Evolutionary conservation across 441 rosid genomes (phyloP), one percentile per base, ranked within the genome.

Genomic region (Cnidoscolus chayamansa): DNA sequence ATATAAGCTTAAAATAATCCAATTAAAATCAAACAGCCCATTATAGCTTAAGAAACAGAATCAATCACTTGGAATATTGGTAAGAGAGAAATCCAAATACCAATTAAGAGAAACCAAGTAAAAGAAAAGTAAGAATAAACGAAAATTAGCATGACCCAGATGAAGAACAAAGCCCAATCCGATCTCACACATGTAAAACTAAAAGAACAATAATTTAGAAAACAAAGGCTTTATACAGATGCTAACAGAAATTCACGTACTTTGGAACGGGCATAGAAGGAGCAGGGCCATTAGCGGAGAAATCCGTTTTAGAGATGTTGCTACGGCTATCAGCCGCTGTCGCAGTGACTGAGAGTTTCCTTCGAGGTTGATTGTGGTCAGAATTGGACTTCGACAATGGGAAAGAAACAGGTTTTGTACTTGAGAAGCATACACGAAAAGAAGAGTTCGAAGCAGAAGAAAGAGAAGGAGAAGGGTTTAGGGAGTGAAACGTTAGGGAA

Each of bases 121-220:
- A n/a, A 20, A 10, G 6, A 51, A 2, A 31, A 54, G 54, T 12
- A 37, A 10, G 13, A 8, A 59, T 37, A 20, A 30, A 17, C 32
- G 19, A 11, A 1, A 71, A 37, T 11, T 16, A 55, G 35, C 11
- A 53, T 35, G 58, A 61, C 65, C 71, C 81, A 60, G 61, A 60
- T 54, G 65, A 53, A 57, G 25, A 65, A 69, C 59, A 61, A 10
- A 13, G 57, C 8, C 35, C 17, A 25, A 37, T 16, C 19, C 7
- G 9, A 6, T 32, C 12, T 57, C n/a, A 67, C 47, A n/a, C 43
- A 48, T 35, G 6, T 10, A 10, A 7, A 58, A 10, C 10, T 17
- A 11, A 31, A 2, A 32, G 19, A 15, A 25, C 25, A 25, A 25
- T 25, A 25, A 25, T 25, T 2, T 35, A 2, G 2, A 2, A 35